Evolutionary conservation across 345 rosid species (phyloP).

Genomic region (Acer yangbiense): DNA sequence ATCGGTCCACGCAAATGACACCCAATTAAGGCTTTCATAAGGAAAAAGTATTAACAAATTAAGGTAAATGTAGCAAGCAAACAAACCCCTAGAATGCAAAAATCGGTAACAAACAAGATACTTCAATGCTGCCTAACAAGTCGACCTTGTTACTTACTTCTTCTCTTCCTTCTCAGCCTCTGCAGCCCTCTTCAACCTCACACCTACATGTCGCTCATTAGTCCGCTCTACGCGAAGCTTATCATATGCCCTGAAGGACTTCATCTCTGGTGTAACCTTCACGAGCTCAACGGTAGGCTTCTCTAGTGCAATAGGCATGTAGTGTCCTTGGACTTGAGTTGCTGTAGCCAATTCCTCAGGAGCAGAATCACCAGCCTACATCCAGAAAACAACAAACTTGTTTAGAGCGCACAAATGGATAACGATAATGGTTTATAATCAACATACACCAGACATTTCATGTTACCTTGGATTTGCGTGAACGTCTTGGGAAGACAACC

Average conservation of each 20-base stretch:
- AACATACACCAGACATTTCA: not conserved
- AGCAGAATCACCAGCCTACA: slow-evolving; percentile 83
- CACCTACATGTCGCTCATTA: slow-evolving; percentile 61
- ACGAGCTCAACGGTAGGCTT: slow-evolving; percentile 68
- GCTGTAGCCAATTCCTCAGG: slow-evolving; percentile 73
- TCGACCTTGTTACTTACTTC: slow-evolving; percentile 65
- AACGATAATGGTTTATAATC: not conserved
- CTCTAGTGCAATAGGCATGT: slow-evolving; percentile 63
- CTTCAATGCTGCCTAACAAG: not conserved
- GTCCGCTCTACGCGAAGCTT: slow-evolving; percentile 70
- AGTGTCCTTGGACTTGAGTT: slow-evolving; percentile 71
- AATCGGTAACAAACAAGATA: not conserved
- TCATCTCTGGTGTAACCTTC: slow-evolving; percentile 73
- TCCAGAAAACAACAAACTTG: not conserved
- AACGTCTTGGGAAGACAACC: slow-evolving; percentile 78
- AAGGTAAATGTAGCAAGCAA: not conserved
- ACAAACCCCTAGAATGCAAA: not conserved
- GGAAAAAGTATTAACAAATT: not conserved
- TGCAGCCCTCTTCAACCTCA: slow-evolving; percentile 74
- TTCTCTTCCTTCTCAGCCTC: slow-evolving; percentile 92
- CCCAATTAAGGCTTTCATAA: slow-evolving; percentile 2
- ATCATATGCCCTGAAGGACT: slow-evolving; percentile 71
- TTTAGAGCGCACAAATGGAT: not conserved
- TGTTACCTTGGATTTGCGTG: slow-evolving; percentile 67
- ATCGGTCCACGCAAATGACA: too few species aligned